These are phyloP conservation scores for Picochlorum sp. DNA, from an alignment of 139 green algal genomes.

Conservation along the genomic window DNA sequence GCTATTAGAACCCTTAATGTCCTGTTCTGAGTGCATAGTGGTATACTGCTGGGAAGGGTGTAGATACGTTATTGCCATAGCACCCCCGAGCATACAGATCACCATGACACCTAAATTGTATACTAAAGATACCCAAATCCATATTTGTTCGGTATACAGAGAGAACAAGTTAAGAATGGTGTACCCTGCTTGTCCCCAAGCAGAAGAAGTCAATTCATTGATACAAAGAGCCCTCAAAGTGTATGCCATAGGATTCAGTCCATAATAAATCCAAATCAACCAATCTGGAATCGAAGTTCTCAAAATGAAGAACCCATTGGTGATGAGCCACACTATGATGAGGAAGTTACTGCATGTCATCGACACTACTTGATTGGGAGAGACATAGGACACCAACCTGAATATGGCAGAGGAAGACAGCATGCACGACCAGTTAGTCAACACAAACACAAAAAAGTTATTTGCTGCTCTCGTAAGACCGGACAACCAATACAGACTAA, in stretches of 20 bases:
- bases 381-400: conserved; percentile 37
- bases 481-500: conserved; percentile 56
- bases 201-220: conserved; percentile 20
- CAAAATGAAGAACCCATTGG: conserved; percentile 55
- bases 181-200: conserved; percentile 7
- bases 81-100: conserved; percentile 17
- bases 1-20: too few species aligned
- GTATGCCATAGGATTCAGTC: conserved; percentile 17
- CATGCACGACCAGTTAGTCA: conserved; percentile 12
- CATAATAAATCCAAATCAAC: conserved; percentile 20
- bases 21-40: too few species aligned
- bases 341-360: conserved; percentile 11
- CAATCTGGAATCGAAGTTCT: conserved; percentile 27
- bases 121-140: conserved; percentile 49
- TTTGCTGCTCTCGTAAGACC: conserved; percentile 23
- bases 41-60: conserved; percentile 14
- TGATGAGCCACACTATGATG: background rate
- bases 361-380: conserved; percentile 22
- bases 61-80: conserved; percentile 24
- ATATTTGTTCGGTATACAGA: conserved; percentile 38
- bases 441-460: conserved; percentile 36
- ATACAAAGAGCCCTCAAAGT: conserved; percentile 13
- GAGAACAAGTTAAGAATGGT: conserved; percentile 29
- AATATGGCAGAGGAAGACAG: conserved; percentile 39
- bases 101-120: conserved; percentile 21